These are phyloP conservation scores for Hypoxylon sp. DNA, from an alignment of 2,329 filamentous ascomycete species.

Conservation along the genomic window DNA sequence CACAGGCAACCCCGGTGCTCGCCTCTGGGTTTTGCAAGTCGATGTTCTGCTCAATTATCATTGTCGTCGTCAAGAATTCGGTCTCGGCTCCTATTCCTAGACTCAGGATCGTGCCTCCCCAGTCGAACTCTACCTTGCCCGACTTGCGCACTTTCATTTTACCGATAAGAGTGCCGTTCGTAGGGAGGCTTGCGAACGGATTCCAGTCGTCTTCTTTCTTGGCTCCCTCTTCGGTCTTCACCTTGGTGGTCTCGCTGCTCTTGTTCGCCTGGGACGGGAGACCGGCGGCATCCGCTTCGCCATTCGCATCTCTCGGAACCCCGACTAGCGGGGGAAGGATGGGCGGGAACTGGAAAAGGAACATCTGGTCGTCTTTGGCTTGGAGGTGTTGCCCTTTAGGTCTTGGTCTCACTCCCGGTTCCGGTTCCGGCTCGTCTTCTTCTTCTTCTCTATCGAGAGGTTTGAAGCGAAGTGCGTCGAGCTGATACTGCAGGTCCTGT, in stretches of 20 bases:
- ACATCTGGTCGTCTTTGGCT: constrained; percentile 68
- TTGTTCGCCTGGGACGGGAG: constrained; percentile 29
- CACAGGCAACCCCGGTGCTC: constrained; percentile 66
- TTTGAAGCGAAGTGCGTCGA: constrained; percentile 54
- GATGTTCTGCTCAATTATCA: constrained; percentile 71
- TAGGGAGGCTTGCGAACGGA: constrained; percentile 59
- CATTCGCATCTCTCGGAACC: constrained; percentile 42
- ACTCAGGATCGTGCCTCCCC: constrained; percentile 71
- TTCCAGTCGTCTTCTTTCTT: constrained; percentile 46
- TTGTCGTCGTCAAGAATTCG: constrained; percentile 71
- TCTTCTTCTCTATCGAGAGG: constrained; percentile 43
- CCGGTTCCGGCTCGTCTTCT: constrained; percentile 9
- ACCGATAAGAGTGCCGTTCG: constrained; percentile 71
- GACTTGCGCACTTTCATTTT: constrained; percentile 73
- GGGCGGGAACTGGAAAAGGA: constrained; percentile 76
- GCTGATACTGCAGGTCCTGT: constrained; percentile 53
- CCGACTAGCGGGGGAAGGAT: constrained; percentile 69
- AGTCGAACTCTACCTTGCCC: constrained; percentile 73
- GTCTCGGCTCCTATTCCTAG: constrained; percentile 66
- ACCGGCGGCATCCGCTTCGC: constrained; percentile 49
- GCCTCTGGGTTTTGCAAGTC: constrained; percentile 60
- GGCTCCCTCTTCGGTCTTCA: constrained; percentile 51
- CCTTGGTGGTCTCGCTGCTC: constrained; percentile 27
- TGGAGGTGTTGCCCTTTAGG: constrained; percentile 31
- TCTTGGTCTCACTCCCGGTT: constrained; percentile 24